Evolutionary conservation across 2,329 filamentous ascomycete genomes (phyloP), one percentile per base, ranked within the genome.

Genomic region (Cytospora paraplurivora): DNA sequence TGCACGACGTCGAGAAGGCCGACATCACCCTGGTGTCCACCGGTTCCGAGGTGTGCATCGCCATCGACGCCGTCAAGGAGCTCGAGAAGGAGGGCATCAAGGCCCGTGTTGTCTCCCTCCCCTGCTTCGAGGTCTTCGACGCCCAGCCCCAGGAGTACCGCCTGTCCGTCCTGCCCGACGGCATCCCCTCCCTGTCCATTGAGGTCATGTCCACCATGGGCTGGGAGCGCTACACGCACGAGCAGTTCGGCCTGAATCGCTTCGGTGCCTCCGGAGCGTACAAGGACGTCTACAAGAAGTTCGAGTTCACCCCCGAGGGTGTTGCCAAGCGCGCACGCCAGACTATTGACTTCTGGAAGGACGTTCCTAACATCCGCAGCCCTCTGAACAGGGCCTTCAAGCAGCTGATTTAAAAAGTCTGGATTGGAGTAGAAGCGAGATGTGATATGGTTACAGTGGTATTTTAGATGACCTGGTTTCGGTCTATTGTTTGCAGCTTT

Each of bases 271-370:
- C 92, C 62, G 95, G 94, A 74, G 90, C 94, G 70, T 98, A 98
- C 85, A 94, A 94, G 89, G 89, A 98, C 74, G 93, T 99, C 67
- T 99, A 99, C 87, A 90, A 91, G 91, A 98, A 97, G 87, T 99
- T 99, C 82, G 95, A 98, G 81, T 98, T 99, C 85, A 99, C 94
- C 56, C 91, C 95, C 60, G 94, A 97, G 81, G 95, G 95, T 70
- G 91, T 99, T 77, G 84, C 91, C 81, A 97, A 98, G 90, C 93
- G 95, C 73, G 95, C 94, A 66, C 79, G 92, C 68, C 89, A 90
- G 71, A 99, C 95, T 68, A 83, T 98, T 74, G 88, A 98, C 77
- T 99, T 97, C 88, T 99, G 93, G 90, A 98, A 97, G 90, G 91
- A 89, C 70, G 87, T 89, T 37, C 82, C 91, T 76, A 93, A 94